Evolutionary conservation across 208 protist species (phyloP), one percentile per base, ranked within the genome.

Genomic region (Leptomonas seymouri): DNA sequence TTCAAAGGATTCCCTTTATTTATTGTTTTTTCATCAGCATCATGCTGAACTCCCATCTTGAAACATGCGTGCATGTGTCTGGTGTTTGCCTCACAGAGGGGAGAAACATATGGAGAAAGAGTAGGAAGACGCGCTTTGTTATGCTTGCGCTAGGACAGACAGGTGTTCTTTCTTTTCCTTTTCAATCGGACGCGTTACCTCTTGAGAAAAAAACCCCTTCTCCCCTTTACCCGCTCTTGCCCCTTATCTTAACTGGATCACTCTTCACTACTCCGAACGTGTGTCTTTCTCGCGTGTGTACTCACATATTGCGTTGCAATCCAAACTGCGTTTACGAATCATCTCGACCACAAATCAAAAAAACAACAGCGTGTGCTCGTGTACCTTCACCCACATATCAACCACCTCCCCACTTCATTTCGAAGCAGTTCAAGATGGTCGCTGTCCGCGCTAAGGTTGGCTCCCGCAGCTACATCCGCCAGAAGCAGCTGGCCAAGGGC

Each of bases 391-490:
- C 64, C 55, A 65, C 23, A 44, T 46, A 64, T 71, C 34, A 73
- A 34, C n/a, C 41, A 23, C 23, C 45, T 27, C 45, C 23, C 50
- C 11, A 67, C 36, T 67, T 67, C 62, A 23, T 55, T 57, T 51
- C 23, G 30, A 57, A 44, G 16, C 45, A 34, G 16, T 63, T 34
- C 61, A 85, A 41, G 60, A 97, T 97, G 91, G 91, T 97, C 67
- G 91, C 91, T 67, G 82, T 97, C 84, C 91, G 91, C 76, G 87
- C 87, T 70, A 95, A 95, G 86, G 90, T 95, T 71, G 90, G 90
- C 73, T 88, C 87, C 74, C 90, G 90, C 75, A 84, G 86, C 67
- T 89, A 82, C 64, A 49, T 90, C 67, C 90, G 89, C 81, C 82
- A 90, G 76, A 89, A 86, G 81, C 81, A 91, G 81, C 85, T 96